These are phyloP conservation scores for Bacidia rubella DNA, from an alignment of 495 filamentous ascomycete genomes.

Conservation along the genomic window DNA sequence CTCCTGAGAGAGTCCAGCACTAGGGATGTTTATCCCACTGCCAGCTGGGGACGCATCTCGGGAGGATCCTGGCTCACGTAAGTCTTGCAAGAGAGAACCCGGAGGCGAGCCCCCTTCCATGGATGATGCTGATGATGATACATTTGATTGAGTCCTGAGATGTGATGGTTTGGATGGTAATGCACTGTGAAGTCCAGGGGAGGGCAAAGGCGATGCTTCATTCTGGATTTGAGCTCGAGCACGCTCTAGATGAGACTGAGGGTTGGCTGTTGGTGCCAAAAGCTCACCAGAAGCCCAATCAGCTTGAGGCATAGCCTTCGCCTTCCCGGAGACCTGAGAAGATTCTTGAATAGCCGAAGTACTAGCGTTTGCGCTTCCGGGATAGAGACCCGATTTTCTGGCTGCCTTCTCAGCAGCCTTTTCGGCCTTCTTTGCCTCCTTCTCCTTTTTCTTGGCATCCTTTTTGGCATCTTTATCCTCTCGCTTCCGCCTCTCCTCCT, in stretches of 20 bases:
- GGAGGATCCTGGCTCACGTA: conserved; percentile 30
- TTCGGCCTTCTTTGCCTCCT: conserved; percentile 66
- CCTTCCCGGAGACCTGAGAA: conserved; percentile 46
- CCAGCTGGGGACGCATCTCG: conserved; percentile 26
- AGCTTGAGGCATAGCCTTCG: conserved; percentile 17
- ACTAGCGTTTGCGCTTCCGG: conserved; percentile 26
- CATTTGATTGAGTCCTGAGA: conserved; percentile 66
- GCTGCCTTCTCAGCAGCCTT: conserved; percentile 57
- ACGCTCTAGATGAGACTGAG: conserved; percentile 18
- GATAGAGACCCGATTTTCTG: conserved; percentile 39
- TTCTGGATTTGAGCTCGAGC: conserved; percentile 17
- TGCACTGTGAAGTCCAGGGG: conserved; percentile 17
- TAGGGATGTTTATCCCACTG: conserved; percentile 23
- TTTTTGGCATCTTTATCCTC: conserved; percentile 71
- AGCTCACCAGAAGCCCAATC: conserved; percentile 7
- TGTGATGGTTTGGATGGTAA: conserved; percentile 45
- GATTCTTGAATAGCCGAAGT: conserved; percentile 20
- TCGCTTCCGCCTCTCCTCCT: conserved; percentile 74
- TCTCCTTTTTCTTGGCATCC: conserved; percentile 69
- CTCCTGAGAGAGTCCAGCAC: conserved; percentile 21
- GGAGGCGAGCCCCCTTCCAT: conserved; percentile 45
- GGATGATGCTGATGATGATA: conserved; percentile 69
- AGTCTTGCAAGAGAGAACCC: conserved; percentile 34
- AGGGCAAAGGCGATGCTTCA: conserved; percentile 18
- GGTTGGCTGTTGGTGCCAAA: conserved; percentile 4